Evolutionary conservation across 2,329 filamentous ascomycete species (phyloP), one percentile per base, ranked within the genome.

Genomic region (Leptographium galeiforme): DNA sequence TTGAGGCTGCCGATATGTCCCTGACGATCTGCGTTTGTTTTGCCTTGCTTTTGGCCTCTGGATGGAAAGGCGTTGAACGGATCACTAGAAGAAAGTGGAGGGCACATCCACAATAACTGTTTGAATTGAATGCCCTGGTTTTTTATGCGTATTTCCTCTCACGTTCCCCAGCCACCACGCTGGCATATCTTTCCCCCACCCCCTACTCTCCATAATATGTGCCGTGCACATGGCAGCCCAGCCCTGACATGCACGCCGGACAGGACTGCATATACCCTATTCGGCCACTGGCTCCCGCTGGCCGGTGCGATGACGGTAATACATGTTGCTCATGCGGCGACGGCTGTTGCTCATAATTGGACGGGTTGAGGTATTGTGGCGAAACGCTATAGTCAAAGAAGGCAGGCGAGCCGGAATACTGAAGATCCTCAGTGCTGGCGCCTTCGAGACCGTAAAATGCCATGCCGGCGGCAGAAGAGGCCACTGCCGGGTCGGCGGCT

Each of bases 1-100:
- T 69, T 83, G 66, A 67, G 43, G 6, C 19, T 32, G 43, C 25
- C 11, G 14, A 12, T 13, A 4, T 32, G 25, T 45, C 25, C 41
- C 19, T 45, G 25, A 41, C n/a, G 40, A 19, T 2, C n/a, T 52
- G 8, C 30, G 6, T 30, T 25, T 16, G 7, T 47, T 49, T n/a
- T 53, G 43, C 19, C 12, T 30, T 39, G 18, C 12, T 41, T 30
- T 30, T 32, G 33, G 46, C 14, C 46, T n/a, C 34, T 49, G 47
- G 33, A 36, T 36, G 45, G 45, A 34, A 48, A 16, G 45, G 45
- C 45, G 45, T 48, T 48, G 32, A 36, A 14, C 6, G 45, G 45
- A 16, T 25, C 30, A 18, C 16, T 11, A 14, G 30, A 18, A 10
- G 30, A 34, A 33, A 8, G 33, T 33, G 44, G 25, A 34, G 2